phyloP scores from a whole-genome alignment of 306 rosid species.

The Ceratonia siliqua region DNA sequence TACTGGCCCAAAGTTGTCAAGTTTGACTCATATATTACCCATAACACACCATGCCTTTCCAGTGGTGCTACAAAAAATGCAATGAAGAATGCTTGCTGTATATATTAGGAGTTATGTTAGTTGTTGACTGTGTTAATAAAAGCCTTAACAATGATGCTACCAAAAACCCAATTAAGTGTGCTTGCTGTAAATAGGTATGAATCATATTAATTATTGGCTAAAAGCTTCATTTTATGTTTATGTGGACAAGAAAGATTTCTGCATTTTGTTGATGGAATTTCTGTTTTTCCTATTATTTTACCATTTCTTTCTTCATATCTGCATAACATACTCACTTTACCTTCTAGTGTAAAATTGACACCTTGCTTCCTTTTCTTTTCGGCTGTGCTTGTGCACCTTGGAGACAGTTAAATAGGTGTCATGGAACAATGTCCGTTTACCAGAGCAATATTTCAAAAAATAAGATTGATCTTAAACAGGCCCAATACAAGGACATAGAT shows the following conservation, averaged over 20 bases:
- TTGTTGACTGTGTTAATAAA: neutral
- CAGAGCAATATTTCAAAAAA: constrained; percentile 73
- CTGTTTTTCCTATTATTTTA: neutral
- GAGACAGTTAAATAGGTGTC: constrained; percentile 71
- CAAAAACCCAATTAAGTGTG: neutral
- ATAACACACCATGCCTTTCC: neutral
- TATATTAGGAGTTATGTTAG: neutral
- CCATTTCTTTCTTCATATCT: constrained; percentile 15
- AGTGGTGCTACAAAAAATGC: neutral
- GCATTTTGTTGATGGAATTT: neutral
- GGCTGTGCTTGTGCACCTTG: constrained; percentile 5
- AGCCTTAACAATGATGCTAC: neutral
- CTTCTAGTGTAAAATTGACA: constrained; percentile 21
- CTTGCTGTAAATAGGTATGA: neutral
- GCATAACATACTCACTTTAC: constrained; percentile 9
- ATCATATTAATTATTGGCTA: neutral
- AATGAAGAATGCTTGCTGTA: neutral
- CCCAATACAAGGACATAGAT: constrained; percentile 92
- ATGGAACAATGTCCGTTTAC: constrained; percentile 78
- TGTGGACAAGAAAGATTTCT: neutral
- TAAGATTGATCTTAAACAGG: constrained; percentile 80
- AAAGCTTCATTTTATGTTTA: neutral
- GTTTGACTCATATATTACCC: neutral
- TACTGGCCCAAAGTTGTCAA: too few species aligned
- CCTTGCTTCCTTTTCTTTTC: constrained; percentile 22